These are phyloP conservation scores for Taphrina confusa DNA, from an alignment of 1,139 yeast species.

Conservation along the genomic window DNA sequence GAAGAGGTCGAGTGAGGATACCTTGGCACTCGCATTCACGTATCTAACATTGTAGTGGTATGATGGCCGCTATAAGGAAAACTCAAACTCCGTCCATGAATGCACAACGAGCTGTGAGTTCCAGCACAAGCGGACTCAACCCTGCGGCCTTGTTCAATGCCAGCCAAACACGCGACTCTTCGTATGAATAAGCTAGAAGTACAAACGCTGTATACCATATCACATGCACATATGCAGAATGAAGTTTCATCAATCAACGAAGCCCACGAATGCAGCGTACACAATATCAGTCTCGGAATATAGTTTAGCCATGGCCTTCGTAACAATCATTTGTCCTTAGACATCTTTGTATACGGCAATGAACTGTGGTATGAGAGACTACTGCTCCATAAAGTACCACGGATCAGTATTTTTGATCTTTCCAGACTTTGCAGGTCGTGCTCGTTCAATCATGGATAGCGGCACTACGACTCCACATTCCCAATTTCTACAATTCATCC, in stretches of 20 bases:
- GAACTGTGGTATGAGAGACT: not conserved
- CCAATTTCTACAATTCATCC: conserved; percentile 40
- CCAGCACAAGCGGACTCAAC: not conserved
- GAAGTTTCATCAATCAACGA: no score
- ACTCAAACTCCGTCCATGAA: not conserved
- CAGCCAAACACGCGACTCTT: no score
- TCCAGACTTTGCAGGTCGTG: not conserved
- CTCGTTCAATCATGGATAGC: not conserved
- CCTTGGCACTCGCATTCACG: not conserved
- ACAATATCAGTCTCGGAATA: no score
- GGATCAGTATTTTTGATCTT: conserved; percentile 1
- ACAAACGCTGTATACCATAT: no score
- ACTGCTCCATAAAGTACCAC: conserved; percentile 18
- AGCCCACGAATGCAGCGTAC: no score
- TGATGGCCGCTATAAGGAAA: conserved; percentile 12
- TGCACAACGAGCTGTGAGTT: conserved; percentile 15
- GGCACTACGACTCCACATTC: conserved; percentile 41
- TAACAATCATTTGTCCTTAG: no score
- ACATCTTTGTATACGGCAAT: no score
- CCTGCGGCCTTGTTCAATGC: not conserved
- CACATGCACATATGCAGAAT: no score
- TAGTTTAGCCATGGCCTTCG: not conserved
- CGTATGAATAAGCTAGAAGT: no score
- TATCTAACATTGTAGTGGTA: not conserved
- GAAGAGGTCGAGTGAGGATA: conserved; percentile 18